Conservation (phyloP, 306 rosid genomes). For the Vigna reflexopilosa region DNA sequence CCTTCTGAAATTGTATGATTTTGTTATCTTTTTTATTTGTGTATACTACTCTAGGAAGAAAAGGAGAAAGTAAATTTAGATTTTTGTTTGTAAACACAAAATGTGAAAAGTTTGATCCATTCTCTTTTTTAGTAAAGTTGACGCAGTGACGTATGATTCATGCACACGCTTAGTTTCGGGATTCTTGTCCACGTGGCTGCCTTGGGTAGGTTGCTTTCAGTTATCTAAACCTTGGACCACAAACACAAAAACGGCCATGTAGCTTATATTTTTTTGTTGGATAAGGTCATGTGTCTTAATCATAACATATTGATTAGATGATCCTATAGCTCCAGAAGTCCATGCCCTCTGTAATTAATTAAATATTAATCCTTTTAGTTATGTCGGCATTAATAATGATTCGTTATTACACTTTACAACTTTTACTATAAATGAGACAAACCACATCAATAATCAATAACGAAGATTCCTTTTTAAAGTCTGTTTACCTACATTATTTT, state of each 20-base stretch:
- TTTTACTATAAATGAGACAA: neutral
- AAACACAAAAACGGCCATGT: neutral
- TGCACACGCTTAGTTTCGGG: neutral
- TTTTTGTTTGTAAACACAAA: neutral
- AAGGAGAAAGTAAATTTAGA: neutral
- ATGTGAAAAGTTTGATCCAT: neutral
- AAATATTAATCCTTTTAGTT: neutral
- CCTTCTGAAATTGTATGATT: neutral
- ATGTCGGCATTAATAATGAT: neutral
- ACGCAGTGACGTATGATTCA: too few relatives aligned
- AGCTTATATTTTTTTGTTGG: neutral
- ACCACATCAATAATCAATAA: neutral
- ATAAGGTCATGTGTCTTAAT: conserved; percentile 14
- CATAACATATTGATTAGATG: conserved; percentile 13
- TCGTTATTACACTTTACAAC: neutral
- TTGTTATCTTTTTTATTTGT: neutral
- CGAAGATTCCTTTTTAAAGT: neutral
- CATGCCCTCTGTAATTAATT: neutral
- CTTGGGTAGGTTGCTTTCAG: neutral
- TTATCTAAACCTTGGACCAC: neutral
- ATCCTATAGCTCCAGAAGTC: neutral
- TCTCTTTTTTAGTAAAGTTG: neutral
- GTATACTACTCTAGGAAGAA: neutral
- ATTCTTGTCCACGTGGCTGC: neutral
- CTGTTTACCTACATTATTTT: neutral